A percentile compares a stretch with the other conserved stretches of the same genome.
phyloP scores from a whole-genome alignment of 73 alveolate genomes.

The Paraurostyla sp. region DNA sequence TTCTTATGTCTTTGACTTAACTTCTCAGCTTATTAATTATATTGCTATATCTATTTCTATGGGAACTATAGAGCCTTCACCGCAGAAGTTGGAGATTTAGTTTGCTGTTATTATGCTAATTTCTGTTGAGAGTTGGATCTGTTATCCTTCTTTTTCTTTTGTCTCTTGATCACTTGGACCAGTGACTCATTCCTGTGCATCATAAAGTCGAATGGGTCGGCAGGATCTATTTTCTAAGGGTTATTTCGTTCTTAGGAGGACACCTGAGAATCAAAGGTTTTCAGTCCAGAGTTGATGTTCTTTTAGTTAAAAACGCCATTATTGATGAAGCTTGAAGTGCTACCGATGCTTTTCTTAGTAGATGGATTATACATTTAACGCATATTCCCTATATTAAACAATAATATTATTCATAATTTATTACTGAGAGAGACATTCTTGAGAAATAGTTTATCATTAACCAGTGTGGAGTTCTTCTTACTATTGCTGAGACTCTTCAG shows the following conservation, averaged over 20 bases:
- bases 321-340: background rate
- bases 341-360: background rate
- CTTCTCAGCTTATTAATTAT: constrained; percentile 5
- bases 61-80: too few species aligned
- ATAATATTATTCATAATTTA: background rate
- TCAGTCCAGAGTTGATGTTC: background rate
- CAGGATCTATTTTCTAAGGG: constrained; percentile 25
- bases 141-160: constrained; percentile 9
- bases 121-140: background rate
- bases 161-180: constrained; percentile 33
- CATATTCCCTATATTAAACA: constrained; percentile 20
- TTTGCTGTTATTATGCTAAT: background rate
- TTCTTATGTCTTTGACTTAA: constrained; percentile 26
- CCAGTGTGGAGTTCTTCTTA: background rate
- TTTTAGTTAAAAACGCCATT: background rate
- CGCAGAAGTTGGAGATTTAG: too few species aligned
- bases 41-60: background rate
- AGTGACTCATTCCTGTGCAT: constrained; percentile 20
- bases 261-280: background rate
- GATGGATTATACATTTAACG: constrained; percentile 27
- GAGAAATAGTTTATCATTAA: constrained; percentile 7
- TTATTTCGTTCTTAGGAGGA: too few species aligned
- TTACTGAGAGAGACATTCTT: constrained; percentile 35
- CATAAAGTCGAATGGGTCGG: constrained; percentile 17
- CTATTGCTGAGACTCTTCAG: too few species aligned